Conservation (phyloP, 2,329 filamentous ascomycete species). For the Apiospora aurea region DNA sequence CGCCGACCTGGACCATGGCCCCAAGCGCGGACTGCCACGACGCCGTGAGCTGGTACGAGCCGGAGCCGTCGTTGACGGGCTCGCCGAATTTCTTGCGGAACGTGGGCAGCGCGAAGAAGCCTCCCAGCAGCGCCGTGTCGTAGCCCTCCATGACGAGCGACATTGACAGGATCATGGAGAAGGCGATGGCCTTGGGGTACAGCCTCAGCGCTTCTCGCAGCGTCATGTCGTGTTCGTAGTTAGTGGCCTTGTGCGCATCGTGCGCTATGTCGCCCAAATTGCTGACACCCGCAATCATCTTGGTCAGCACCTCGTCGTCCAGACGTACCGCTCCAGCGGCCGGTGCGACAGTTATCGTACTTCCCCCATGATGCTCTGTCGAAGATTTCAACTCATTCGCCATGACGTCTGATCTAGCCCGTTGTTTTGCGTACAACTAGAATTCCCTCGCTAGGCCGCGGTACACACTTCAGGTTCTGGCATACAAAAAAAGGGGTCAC, state of each 20-base stretch:
- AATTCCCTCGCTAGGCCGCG: neutral
- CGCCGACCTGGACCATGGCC: conserved; percentile 38
- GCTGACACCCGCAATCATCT: neutral
- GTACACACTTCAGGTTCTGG: neutral
- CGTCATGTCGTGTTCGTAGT: conserved; percentile 22
- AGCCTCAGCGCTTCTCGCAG: conserved; percentile 23
- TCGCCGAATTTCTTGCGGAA: conserved; percentile 40
- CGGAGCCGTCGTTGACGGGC: neutral
- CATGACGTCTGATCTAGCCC: neutral
- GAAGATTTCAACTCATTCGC: neutral
- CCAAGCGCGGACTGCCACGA: conserved; percentile 51
- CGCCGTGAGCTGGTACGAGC: conserved; percentile 47
- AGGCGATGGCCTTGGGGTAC: conserved; percentile 28
- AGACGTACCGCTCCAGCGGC: neutral
- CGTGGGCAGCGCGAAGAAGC: conserved; percentile 42
- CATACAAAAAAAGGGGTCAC: neutral
- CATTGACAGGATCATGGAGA: conserved; percentile 35
- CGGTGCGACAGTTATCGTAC: neutral
- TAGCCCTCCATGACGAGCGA: conserved; percentile 40
- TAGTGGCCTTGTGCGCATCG: neutral
- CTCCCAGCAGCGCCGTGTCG: conserved; percentile 39
- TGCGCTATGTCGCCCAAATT: neutral
- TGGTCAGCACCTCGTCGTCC: neutral
- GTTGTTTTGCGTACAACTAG: neutral
- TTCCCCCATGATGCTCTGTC: neutral